These are phyloP conservation scores for Wilhelminamyces savonicus DNA, from an alignment of 805 yeast species.

Conservation along the genomic window DNA sequence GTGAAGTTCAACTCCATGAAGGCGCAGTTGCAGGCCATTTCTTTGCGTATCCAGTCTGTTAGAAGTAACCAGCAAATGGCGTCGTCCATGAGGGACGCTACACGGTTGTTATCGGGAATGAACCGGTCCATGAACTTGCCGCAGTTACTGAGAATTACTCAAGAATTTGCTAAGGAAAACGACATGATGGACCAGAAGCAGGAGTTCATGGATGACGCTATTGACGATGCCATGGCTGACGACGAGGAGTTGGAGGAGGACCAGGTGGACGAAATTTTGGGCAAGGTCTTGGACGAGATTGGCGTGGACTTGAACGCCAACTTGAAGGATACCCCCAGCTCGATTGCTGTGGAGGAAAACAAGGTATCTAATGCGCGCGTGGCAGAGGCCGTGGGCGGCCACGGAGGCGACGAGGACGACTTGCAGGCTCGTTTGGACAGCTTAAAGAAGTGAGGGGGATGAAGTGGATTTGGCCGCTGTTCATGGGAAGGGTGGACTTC, in stretches of 20 bases:
- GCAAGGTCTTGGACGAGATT: conserved; percentile 89
- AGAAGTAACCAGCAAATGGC: conserved; percentile 95
- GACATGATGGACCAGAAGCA: conserved; percentile 98
- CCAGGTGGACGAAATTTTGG: conserved; percentile 86
- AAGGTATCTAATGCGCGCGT: conserved; percentile 32
- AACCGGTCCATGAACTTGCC: conserved; percentile 88
- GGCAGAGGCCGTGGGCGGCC: conserved; percentile 50
- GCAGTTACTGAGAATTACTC: conserved; percentile 79
- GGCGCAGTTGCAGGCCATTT: conserved; percentile 92
- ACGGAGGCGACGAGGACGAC: conserved; percentile 59
- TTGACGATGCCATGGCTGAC: conserved; percentile 93
- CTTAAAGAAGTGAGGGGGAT: conserved; percentile 46
- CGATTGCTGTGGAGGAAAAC: conserved; percentile 25
- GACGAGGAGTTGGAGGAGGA: conserved; percentile 72
- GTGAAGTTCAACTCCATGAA: conserved; percentile 89
- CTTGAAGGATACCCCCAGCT: conserved; percentile 41
- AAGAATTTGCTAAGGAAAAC: conserved; percentile 91
- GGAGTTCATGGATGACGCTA: conserved; percentile 97
- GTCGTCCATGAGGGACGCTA: conserved; percentile 89
- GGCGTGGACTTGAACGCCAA: conserved; percentile 72
- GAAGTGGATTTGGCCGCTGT: not conserved
- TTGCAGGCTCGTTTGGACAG: conserved; percentile 84
- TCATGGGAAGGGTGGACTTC: too few species aligned
- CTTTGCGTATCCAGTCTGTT: conserved; percentile 86
- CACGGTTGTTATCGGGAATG: conserved; percentile 77